Evolutionary conservation across 176 grass and related monocot species (phyloP), one percentile per base, ranked within the genome.

Genomic region (Otatea glauca): DNA sequence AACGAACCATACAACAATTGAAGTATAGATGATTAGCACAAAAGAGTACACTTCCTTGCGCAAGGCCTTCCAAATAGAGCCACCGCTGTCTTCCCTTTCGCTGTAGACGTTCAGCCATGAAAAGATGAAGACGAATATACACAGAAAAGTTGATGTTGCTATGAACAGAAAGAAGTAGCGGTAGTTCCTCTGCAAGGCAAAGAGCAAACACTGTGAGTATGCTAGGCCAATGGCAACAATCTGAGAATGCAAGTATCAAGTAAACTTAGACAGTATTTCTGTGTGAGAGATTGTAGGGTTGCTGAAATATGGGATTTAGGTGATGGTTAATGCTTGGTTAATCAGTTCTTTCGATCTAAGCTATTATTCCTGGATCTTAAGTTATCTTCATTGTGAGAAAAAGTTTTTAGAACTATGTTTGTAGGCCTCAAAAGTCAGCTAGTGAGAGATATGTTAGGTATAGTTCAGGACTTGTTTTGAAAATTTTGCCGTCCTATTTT

Each of bases 121-220:
- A 80, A 90, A 83, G 9, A 65, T 44, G 48, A 92, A 92, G 70
- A 94, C 64, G 9, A 75, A 81, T 74, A 94, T 83, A 75, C 92
- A 94, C n/a, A 90, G 82, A 67, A 90, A 86, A 7, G 90, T 88
- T 2, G 92, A 90, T 20, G 90, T 92, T 7, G 85, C 70, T 88
- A 94, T 83, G 72, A 94, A 92, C 15, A 90, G 54, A 74, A 92
- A 90, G 82, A 92, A 94, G 70, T 61, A 94, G 34, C 89, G 77
- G 49, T 94, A 94, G 82, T 92, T 94, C 72, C 92, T 82, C 92
- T 94, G 90, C 87, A 88, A 47, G n/a, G 8, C 37, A 90, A 76
- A 32, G 9, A 78, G 21, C 65, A 45, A 37, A 70, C 11, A 5
- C 27, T 2, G 47, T 81, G 25, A 82, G 71, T 89, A 81, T 89